Evolutionary conservation across 352 stramenopile genomes (phyloP).

Genomic region (Pythium dissimile): DNA sequence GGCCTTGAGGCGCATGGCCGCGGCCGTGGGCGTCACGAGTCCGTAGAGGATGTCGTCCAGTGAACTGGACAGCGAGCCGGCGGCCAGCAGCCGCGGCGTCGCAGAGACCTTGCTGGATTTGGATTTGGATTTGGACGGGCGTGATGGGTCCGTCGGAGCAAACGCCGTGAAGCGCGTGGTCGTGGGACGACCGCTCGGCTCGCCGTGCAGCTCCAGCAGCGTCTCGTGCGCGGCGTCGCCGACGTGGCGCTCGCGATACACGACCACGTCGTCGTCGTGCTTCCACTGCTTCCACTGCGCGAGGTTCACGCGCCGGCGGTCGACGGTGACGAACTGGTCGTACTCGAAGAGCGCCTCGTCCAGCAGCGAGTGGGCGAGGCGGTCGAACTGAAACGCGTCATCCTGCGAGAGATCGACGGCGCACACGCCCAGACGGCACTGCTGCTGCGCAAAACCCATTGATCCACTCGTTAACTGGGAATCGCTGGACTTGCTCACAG

Average conservation of each 20-base stretch:
- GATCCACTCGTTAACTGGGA: too few species aligned
- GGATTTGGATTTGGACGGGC: not conserved
- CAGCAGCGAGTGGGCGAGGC: constrained; percentile 18
- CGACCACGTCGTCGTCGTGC: constrained; percentile 19
- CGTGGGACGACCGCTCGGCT: not conserved
- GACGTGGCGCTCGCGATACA: constrained; percentile 15
- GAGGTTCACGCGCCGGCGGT: constrained; percentile 16
- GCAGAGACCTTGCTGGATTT: not conserved
- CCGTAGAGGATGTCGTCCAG: constrained; percentile 66
- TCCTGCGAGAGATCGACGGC: constrained; percentile 14
- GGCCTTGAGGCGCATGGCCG: constrained; percentile 49
- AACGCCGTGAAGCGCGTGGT: constrained; percentile 10
- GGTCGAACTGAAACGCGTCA: constrained; percentile 19
- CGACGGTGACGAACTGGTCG: constrained; percentile 15
- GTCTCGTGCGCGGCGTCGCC: not conserved
- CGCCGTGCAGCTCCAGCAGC: not conserved
- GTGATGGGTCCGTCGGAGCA: not conserved
- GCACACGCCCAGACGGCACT: not conserved
- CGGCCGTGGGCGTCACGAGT: constrained; percentile 41
- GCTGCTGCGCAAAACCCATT: constrained; percentile 2
- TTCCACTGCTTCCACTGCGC: constrained; percentile 15
- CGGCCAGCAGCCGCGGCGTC: constrained; percentile 22
- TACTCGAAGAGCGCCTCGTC: constrained; percentile 21
- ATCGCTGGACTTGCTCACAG: too few species aligned
- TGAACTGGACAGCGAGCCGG: constrained; percentile 33